Evolutionary conservation across 2,329 filamentous ascomycete species (phyloP).

Genomic region (Pseudocercospora crystallina): DNA sequence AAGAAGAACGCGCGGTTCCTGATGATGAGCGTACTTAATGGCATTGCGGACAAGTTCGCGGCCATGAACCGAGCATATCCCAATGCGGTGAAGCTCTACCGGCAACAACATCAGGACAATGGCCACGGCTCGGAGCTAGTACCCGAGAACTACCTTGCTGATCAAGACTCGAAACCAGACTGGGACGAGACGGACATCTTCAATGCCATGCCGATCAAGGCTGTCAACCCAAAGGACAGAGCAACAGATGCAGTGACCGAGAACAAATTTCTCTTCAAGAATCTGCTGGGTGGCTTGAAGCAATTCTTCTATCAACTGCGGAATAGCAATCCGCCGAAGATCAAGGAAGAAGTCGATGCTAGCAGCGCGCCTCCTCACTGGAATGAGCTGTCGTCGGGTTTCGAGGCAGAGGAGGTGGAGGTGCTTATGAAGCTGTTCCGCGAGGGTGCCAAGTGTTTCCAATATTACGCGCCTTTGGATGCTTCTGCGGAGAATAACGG

Average conservation of each 20-base stretch:
- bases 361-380: slow-evolving; percentile 82
- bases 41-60: slow-evolving; percentile 96
- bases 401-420: slow-evolving; percentile 93
- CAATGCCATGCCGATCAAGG: slow-evolving; percentile 92
- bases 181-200: slow-evolving; percentile 99
- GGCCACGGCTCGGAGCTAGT: slow-evolving; percentile 46
- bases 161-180: slow-evolving; percentile 76
- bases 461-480: slow-evolving; percentile 93
- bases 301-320: slow-evolving; percentile 95
- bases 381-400: slow-evolving; percentile 93
- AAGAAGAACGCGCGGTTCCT: slow-evolving; percentile 95
- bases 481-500: slow-evolving; percentile 69
- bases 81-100: slow-evolving; percentile 91
- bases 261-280: slow-evolving; percentile 98
- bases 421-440: slow-evolving; percentile 97
- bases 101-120: slow-evolving; percentile 61
- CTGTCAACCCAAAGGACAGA: slow-evolving; percentile 83
- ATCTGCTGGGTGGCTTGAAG: slow-evolving; percentile 91
- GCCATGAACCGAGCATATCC: slow-evolving; percentile 96
- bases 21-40: slow-evolving; percentile 94
- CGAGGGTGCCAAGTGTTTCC: slow-evolving; percentile 92
- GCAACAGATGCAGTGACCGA: slow-evolving; percentile 88
- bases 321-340: slow-evolving; percentile 71
- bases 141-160: slow-evolving; percentile 76
- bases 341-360: slow-evolving; percentile 65